phyloP scores from a whole-genome alignment of 148 eudicot genomes.

The Vaccinium myrtillus region DNA sequence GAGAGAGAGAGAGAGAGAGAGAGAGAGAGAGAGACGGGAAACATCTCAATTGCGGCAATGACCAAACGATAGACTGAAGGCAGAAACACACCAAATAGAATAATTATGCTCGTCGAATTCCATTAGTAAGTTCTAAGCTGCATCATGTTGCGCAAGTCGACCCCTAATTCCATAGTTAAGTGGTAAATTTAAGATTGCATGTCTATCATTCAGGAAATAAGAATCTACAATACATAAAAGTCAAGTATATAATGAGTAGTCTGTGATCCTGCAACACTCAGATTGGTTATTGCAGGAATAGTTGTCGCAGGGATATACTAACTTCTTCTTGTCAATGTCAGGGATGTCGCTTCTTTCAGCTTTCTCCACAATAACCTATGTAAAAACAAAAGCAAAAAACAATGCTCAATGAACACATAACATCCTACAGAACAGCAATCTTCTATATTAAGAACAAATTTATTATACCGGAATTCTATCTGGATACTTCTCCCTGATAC shows the following conservation, averaged over 20 bases:
- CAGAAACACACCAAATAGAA: background rate
- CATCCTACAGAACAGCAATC: background rate
- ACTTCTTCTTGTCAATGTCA: slow-evolving; percentile 97
- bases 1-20: background rate
- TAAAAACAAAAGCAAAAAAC: background rate
- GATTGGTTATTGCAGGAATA: background rate
- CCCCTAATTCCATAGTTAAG: background rate
- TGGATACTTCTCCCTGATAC: slow-evolving; percentile 93
- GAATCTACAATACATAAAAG: background rate
- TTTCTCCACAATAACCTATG: slow-evolving; percentile 88
- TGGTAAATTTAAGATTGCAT: background rate
- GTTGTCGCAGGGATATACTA: slow-evolving; percentile 20
- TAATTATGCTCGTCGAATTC: background rate
- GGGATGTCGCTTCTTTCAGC: slow-evolving; percentile 95
- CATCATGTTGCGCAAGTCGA: background rate
- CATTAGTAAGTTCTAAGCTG: background rate
- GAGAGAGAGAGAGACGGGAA: background rate
- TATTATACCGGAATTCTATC: slow-evolving; percentile 83
- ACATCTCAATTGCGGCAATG: slow-evolving; percentile 12
- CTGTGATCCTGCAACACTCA: background rate
- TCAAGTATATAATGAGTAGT: background rate
- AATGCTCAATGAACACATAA: background rate
- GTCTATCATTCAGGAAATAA: background rate
- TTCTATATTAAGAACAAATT: background rate
- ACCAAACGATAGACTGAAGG: background rate